Conservation (phyloP, 2,329 filamentous ascomycete genomes). For the Cytospora paraplurivora region DNA sequence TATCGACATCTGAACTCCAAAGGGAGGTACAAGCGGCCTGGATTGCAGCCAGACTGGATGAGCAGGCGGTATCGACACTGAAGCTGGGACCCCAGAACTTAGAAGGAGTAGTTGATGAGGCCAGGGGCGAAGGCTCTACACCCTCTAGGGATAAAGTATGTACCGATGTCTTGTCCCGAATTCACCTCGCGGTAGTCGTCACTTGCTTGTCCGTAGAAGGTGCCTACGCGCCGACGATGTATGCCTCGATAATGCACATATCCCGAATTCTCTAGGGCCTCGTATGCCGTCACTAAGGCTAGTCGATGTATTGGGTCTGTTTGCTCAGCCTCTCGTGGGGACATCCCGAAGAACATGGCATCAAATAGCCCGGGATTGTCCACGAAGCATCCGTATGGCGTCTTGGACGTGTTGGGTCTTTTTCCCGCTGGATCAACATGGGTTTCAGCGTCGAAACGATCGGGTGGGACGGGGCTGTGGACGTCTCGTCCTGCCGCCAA, state of each 20-base stretch:
- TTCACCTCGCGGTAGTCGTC: constrained; percentile 61
- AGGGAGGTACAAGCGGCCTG: constrained; percentile 52
- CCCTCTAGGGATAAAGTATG: constrained; percentile 35
- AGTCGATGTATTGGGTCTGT: constrained; percentile 25
- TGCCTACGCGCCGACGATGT: constrained; percentile 60
- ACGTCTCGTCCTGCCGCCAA: constrained; percentile 32
- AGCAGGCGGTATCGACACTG: constrained; percentile 45
- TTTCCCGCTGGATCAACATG: constrained; percentile 31
- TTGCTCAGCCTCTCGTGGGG: constrained; percentile 20
- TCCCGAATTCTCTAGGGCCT: constrained; percentile 48
- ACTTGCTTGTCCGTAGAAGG: constrained; percentile 66
- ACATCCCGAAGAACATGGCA: constrained; percentile 26
- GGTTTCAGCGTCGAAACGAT: constrained; percentile 20
- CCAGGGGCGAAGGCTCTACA: constrained; percentile 37
- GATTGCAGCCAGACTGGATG: constrained; percentile 40
- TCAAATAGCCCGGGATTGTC: constrained; percentile 19
- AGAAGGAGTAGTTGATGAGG: constrained; percentile 43
- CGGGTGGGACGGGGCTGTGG: constrained; percentile 27
- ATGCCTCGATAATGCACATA: too few species aligned
- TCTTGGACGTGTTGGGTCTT: constrained; percentile 60
- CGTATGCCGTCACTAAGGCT: constrained; percentile 22
- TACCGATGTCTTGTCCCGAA: constrained; percentile 40
- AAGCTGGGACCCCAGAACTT: constrained; percentile 39
- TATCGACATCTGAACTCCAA: constrained; percentile 64
- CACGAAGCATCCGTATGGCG: constrained; percentile 45